Evolutionary conservation across 108 stramenopile species (phyloP).

Genomic region (Chaetoceros tenuissimus): DNA sequence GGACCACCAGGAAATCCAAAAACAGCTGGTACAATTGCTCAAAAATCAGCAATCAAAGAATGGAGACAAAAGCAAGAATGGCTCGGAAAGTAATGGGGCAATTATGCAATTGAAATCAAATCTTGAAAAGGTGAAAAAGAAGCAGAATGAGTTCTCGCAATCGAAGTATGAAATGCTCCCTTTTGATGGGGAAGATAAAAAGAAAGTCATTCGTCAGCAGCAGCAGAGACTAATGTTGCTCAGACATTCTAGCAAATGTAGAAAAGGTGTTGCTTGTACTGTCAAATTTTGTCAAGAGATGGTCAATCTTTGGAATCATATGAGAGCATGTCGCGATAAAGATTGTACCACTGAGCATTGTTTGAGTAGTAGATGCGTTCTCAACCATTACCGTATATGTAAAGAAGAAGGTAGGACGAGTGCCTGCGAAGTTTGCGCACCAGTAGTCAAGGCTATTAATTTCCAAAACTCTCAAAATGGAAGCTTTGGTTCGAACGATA

Average conservation of each 20-base stretch:
- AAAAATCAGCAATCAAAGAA: background rate
- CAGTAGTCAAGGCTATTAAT: conserved; percentile 38
- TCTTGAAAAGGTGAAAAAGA: background rate
- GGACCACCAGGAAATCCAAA: conserved; percentile 5
- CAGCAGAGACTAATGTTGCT: conserved; percentile 63
- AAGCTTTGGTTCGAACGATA: too few species aligned
- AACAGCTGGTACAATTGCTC: conserved; percentile 3
- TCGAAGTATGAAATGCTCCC: background rate
- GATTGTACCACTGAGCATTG: conserved; percentile 69
- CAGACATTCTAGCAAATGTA: conserved; percentile 62
- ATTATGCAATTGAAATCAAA: background rate
- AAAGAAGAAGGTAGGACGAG: conserved; percentile 49
- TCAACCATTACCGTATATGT: conserved; percentile 70
- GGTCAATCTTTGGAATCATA: conserved; percentile 69
- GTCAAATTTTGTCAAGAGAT: conserved; percentile 67
- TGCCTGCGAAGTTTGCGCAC: conserved; percentile 63
- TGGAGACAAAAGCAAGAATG: conserved; percentile 1
- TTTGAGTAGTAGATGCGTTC: conserved; percentile 62
- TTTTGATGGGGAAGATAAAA: conserved; percentile 21
- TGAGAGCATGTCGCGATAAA: conserved; percentile 70
- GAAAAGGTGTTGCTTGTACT: conserved; percentile 33
- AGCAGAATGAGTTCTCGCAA: background rate
- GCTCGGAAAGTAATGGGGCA: background rate
- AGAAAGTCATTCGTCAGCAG: conserved; percentile 53
- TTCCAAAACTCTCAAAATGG: conserved; percentile 4